Base-by-base conservation (phyloP, 2,329 filamentous ascomycete genomes). In the Fusarium gaditjirri region DNA sequence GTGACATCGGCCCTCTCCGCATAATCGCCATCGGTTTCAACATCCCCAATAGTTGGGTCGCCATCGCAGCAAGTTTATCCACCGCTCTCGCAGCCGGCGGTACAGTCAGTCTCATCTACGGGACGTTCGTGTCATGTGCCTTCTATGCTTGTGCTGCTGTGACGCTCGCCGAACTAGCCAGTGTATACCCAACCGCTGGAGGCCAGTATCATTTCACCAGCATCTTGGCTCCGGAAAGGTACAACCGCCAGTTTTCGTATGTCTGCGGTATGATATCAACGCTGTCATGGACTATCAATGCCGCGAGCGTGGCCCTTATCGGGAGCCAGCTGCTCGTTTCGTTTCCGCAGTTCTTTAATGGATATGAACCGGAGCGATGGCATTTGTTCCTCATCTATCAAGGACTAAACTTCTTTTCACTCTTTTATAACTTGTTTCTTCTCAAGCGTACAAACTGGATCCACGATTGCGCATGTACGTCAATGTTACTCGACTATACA, bases 171-270 rank as follows among this genome's bases (percentile, higher is more conserved):
- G 52, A 55, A 13, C 17, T 55, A 19, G 52, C 52, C 9, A 42
- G 36, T 11, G 52, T 29, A 3, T 42, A 25, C 21, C 38, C 52
- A 10, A 42, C 36, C 16, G 52, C 52, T 14, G 52, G 52, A 17
- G 52, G 52, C 14, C 38, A 55, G 38, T 55, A 55, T 29, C 38
- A 42, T 13, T 55, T 41, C 21, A 43, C 52, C 16, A 55, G 52
- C 27, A 31, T 42, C 16, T 17, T 55, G n/a, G 38, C 52, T 21
- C 38, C 36, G 8, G 16, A 33, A 11, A 21, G 6, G 52, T 31
- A 23, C 11, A 31, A 55, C 21, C 27, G 52, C 7, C n/a, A 36
- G 23, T 52, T 52, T 27, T 35, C 47, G 23, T 52, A 52, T 27
- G 17, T 36, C 17, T 52, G 47, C 8, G 47, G 33, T 16, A 19